Evolutionary conservation across 2,329 filamentous ascomycete genomes (phyloP).

Genomic region (Fusarium albosuccineum): DNA sequence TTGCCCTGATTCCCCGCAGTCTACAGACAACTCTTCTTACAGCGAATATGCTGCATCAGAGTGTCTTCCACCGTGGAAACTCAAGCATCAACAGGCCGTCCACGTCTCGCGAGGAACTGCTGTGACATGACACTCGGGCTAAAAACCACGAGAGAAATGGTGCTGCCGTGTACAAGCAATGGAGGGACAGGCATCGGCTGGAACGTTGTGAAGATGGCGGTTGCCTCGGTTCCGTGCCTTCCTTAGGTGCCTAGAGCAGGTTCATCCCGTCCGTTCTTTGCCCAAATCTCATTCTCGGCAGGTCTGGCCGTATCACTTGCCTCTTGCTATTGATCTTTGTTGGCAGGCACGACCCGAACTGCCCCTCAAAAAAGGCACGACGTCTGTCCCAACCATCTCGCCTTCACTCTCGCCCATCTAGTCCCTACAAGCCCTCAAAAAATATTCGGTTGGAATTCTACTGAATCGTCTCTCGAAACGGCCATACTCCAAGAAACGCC

Average conservation of each 20-base stretch:
- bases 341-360: background rate
- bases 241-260: background rate
- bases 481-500: too few relatives aligned
- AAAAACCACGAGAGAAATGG: slow-evolving; percentile 5
- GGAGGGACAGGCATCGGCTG: background rate
- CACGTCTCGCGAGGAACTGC: background rate
- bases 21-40: too few relatives aligned
- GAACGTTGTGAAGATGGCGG: background rate
- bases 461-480: background rate
- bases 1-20: too few relatives aligned
- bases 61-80: background rate
- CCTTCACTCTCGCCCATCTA: background rate
- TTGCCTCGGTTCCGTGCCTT: background rate
- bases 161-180: background rate
- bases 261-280: too few relatives aligned
- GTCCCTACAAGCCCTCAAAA: background rate
- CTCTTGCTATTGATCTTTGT: background rate
- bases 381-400: background rate
- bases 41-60: background rate
- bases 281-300: background rate
- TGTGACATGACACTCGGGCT: slow-evolving; percentile 5
- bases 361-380: background rate
- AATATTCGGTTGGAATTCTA: background rate
- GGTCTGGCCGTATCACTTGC: slow-evolving; percentile 20
- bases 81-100: background rate